Conservation (phyloP, 257 asterid genomes). For the Catharanthus roseus region DNA sequence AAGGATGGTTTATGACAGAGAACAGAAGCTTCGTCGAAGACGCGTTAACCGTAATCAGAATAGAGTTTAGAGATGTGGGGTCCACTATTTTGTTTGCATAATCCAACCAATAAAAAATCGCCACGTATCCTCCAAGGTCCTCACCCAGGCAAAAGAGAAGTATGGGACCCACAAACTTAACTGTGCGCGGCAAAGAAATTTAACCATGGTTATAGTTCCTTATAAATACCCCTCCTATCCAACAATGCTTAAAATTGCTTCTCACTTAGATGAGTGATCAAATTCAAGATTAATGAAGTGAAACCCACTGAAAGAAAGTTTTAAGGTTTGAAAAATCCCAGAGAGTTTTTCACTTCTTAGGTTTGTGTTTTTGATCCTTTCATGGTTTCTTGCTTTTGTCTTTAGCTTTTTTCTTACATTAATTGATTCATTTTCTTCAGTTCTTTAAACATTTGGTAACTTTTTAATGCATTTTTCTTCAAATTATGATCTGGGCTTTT, state of each 20-base stretch:
- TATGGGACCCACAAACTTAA: background rate
- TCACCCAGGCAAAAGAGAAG: background rate
- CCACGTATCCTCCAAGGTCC: conserved; percentile 23
- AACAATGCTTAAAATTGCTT: too few relatives aligned
- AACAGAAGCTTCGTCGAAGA: conserved; percentile 23
- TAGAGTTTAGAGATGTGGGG: conserved; percentile 19
- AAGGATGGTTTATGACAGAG: too few relatives aligned
- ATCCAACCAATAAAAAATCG: conserved; percentile 22
- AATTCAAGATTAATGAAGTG: too few relatives aligned
- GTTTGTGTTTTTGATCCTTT: background rate
- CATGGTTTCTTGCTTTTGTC: background rate
- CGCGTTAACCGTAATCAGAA: conserved; percentile 10
- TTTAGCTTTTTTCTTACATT: background rate
- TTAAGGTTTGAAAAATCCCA: background rate
- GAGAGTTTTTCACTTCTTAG: background rate
- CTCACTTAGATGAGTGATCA: too few relatives aligned
- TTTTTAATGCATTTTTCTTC: background rate
- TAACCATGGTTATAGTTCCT: conserved; percentile 26
- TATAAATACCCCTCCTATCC: conserved; percentile 30
- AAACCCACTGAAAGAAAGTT: background rate
- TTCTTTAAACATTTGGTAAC: too few relatives aligned
- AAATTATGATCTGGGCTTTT: background rate
- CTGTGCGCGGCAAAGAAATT: background rate
- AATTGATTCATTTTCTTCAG: background rate
- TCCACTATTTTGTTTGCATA: conserved; percentile 22